These are phyloP conservation scores for Lepidopterella palustris DNA, from an alignment of 495 filamentous ascomycete genomes.

Conservation along the genomic window DNA sequence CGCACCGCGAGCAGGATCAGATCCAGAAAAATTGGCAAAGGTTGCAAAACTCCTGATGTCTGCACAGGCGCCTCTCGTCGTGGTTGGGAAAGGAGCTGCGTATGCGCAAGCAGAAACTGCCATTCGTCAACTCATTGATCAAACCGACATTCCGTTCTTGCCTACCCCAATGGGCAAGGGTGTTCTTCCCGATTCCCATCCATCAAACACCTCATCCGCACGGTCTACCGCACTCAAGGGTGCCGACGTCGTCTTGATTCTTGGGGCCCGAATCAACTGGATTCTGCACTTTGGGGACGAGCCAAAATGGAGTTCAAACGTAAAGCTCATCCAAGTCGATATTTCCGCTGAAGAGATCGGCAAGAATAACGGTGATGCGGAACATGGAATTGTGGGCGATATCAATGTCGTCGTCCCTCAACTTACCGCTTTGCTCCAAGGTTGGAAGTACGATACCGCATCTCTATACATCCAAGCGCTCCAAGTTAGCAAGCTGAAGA, in stretches of 20 bases:
- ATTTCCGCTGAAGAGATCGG: slow-evolving; percentile 54
- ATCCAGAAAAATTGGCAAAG: slow-evolving; percentile 31
- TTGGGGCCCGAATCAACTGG: slow-evolving; percentile 59
- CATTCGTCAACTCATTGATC: slow-evolving; percentile 46
- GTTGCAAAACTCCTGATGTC: slow-evolving; percentile 44
- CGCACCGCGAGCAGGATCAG: slow-evolving; percentile 42
- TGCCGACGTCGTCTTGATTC: slow-evolving; percentile 54
- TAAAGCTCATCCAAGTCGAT: slow-evolving; percentile 54
- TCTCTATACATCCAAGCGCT: slow-evolving; percentile 36
- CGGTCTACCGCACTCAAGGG: slow-evolving; percentile 52
- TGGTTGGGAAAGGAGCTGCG: slow-evolving; percentile 58
- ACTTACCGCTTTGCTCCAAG: slow-evolving; percentile 36
- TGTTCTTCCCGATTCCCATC: slow-evolving; percentile 51
- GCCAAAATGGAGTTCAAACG: slow-evolving; percentile 51
- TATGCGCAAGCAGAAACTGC: slow-evolving; percentile 49
- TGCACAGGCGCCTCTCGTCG: slow-evolving; percentile 50
- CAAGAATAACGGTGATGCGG: slow-evolving; percentile 37
- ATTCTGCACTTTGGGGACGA: slow-evolving; percentile 56
- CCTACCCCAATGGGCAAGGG: slow-evolving; percentile 63
- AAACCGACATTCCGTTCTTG: slow-evolving; percentile 51
- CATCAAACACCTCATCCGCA: slow-evolving; percentile 50
- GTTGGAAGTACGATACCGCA: slow-evolving; percentile 40
- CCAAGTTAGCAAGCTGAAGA: slow-evolving; percentile 43
- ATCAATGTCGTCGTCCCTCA: slow-evolving; percentile 48
- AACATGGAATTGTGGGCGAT: slow-evolving; percentile 50